Evolutionary conservation across 306 rosid genomes (phyloP), one percentile per base, ranked within the genome.

Genomic region (Gastrolobium villosum): DNA sequence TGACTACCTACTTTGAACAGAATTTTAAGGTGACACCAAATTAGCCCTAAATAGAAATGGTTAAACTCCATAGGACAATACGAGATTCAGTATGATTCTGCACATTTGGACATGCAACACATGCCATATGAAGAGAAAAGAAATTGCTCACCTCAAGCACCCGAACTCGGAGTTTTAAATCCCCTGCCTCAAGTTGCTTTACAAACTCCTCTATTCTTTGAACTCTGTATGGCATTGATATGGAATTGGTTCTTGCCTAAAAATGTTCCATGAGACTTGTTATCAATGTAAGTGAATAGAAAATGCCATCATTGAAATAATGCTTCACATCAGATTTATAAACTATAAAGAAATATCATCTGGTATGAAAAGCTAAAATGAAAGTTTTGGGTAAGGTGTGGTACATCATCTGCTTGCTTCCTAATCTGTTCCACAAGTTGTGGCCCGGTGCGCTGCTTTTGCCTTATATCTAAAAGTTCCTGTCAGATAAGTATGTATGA

Each of bases 181-280:
- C 98, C 66, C 99, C 99, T 0, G 88, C 84, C 61, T 96, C 99
- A 2, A 96, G 93, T 82, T 96, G 91, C 68, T 93, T 82, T 60
- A 90, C 92, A 81, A 96, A 89, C 79, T 93, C 98, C 84, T 96
- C 98, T 62, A 96, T 96, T 64, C 78, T 84, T 84, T 95, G 98
- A 74, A 96, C 94, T 87, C 96, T 90, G 82, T 83, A 96, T 56
- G 99, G 99, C 99, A 96, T 96, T 81, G 99, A 93, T 32, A 96
- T 88, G 49, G 99, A 82, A 76, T 86, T 84, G 74, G 84, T 85
- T 91, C 98, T 86, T 8, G 89, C 99, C 98, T 95, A 78, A 64
- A 74, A 82, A 56, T 77, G 53, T 79, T 45, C 5, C 74, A 65
- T 4, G 4, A 82, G 49, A 37, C 34, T 68, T 13, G 28, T 76